Conservation (phyloP, 23 red algal species). For the Gracilaria caudata region DNA sequence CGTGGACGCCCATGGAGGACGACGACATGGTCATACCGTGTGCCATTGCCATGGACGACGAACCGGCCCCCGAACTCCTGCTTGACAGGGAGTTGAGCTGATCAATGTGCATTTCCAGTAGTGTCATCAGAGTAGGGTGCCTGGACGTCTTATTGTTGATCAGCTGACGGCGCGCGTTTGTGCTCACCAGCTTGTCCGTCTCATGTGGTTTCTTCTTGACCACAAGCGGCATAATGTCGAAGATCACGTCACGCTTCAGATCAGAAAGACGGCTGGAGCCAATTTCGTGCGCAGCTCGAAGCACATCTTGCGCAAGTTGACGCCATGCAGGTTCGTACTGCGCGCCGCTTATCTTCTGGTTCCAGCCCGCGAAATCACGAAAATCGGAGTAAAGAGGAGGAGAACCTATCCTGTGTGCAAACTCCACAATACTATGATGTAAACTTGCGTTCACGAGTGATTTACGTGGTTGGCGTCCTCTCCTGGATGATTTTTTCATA, state of each 20-base stretch:
- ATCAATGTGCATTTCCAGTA: constrained; percentile 34
- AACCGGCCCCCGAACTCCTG: neutral
- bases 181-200: constrained; percentile 52
- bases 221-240: constrained; percentile 39
- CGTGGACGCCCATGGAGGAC: neutral
- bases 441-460: constrained; percentile 31
- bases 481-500: constrained; percentile 49
- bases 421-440: constrained; percentile 30
- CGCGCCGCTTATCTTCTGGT: constrained; percentile 7
- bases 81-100: neutral
- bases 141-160: constrained; percentile 19
- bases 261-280: neutral
- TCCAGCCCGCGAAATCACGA: constrained; percentile 47
- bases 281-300: neutral
- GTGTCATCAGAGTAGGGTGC: constrained; percentile 37
- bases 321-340: constrained; percentile 43
- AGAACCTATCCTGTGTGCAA: constrained; percentile 27
- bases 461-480: constrained; percentile 50
- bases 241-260: constrained; percentile 50
- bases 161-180: constrained; percentile 52
- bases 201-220: constrained; percentile 58
- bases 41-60: neutral
- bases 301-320: constrained; percentile 5
- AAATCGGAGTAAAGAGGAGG: constrained; percentile 35
- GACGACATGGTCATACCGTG: neutral